Conservation (phyloP, 1,139 yeast genomes). For the Nakaseomyces nivariensis region DNA sequence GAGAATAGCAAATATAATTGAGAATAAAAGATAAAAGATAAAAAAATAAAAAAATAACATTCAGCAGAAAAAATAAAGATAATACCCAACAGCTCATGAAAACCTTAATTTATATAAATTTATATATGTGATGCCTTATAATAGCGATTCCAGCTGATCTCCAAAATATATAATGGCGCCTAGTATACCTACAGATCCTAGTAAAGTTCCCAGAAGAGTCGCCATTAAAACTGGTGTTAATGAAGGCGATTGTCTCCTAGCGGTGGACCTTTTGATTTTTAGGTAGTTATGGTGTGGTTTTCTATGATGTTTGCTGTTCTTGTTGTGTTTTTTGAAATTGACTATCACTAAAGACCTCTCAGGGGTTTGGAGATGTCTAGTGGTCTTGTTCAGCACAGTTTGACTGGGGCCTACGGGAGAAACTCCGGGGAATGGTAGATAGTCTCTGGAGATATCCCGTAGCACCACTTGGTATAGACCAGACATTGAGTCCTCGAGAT, state of each 20-base stretch:
- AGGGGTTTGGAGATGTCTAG: background rate
- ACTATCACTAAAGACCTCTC: background rate
- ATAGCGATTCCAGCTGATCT: background rate
- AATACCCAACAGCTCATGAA: no score
- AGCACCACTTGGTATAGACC: constrained; percentile 4
- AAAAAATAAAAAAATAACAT: no score
- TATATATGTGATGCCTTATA: background rate
- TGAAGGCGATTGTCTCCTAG: background rate
- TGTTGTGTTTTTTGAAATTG: background rate
- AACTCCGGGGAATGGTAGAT: background rate
- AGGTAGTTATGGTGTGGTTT: background rate
- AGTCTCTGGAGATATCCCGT: background rate
- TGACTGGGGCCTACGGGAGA: background rate
- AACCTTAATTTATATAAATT: no score
- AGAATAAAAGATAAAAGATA: no score
- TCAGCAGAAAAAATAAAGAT: no score
- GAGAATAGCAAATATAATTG: no score
- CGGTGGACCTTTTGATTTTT: background rate
- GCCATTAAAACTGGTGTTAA: background rate
- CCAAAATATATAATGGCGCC: background rate
- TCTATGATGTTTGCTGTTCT: background rate
- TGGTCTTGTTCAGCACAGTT: background rate
- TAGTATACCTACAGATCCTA: background rate
- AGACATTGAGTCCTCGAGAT: constrained; percentile 4
- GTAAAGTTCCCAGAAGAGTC: background rate